phyloP scores from a whole-genome alignment of 768 basidiomycete genomes.

The Lactarius sp. region DNA sequence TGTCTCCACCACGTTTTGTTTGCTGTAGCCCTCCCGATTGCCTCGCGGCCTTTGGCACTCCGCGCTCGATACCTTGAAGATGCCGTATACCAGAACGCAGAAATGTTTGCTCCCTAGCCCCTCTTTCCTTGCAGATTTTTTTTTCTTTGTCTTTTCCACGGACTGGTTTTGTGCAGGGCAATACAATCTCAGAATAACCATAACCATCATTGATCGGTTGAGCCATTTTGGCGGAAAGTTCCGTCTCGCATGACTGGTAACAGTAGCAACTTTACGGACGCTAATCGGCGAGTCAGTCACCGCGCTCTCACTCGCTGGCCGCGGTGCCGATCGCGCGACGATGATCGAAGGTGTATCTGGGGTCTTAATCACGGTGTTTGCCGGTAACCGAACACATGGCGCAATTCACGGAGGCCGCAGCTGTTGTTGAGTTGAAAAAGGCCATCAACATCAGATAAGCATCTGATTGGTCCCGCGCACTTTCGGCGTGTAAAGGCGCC shows the following conservation, averaged over 20 bases:
- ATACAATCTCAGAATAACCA: slow-evolving; percentile 15
- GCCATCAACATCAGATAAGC: slow-evolving; percentile 25
- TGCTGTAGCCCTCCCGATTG: slow-evolving; percentile 20
- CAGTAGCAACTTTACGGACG: slow-evolving; percentile 22
- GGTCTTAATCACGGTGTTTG: slow-evolving; percentile 15
- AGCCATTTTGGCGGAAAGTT: slow-evolving; percentile 22
- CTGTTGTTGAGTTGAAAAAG: slow-evolving; percentile 13
- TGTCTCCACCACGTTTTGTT: slow-evolving; percentile 22
- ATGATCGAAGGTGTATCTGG: slow-evolving; percentile 23
- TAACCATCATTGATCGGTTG: slow-evolving; percentile 18
- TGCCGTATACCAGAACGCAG: slow-evolving; percentile 24
- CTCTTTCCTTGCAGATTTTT: slow-evolving; percentile 12
- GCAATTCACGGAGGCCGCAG: slow-evolving; percentile 18
- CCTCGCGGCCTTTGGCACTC: slow-evolving; percentile 21
- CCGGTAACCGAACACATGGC: slow-evolving; percentile 11
- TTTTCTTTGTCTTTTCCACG: slow-evolving; percentile 11
- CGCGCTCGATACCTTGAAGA: slow-evolving; percentile 25
- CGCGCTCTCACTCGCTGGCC: slow-evolving; percentile 18
- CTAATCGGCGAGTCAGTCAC: slow-evolving; percentile 22
- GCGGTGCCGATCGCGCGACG: slow-evolving; percentile 25
- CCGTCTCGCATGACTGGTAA: slow-evolving; percentile 20
- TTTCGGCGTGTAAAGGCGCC: slow-evolving; percentile 18
- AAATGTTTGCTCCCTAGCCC: slow-evolving; percentile 11
- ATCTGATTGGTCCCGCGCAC: slow-evolving; percentile 23
- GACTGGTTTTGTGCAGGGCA: slow-evolving; percentile 17